Evolutionary conservation across 202 grass and related monocot species (phyloP).

Genomic region (Carex sylvatica): DNA sequence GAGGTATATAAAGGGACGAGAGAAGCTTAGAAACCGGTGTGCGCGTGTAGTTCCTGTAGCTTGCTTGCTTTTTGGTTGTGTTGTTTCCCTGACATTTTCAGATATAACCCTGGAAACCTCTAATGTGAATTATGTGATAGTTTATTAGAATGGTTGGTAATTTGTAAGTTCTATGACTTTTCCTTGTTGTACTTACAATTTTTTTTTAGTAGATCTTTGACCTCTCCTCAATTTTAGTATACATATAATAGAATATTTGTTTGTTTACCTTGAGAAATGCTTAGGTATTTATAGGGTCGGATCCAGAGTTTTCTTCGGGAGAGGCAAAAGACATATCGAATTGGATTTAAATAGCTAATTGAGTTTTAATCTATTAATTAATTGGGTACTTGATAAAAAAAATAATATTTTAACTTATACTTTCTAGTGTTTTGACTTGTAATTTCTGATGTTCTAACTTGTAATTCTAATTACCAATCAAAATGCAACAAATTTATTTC

Average conservation of each 20-base stretch:
- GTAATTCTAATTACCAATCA: no score
- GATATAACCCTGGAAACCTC: constrained; percentile 2
- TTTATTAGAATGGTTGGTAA: not conserved
- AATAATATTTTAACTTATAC: no score
- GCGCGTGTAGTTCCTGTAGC: not conserved
- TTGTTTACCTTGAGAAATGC: not conserved
- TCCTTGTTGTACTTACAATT: not conserved
- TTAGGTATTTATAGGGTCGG: not conserved
- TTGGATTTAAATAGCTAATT: no score
- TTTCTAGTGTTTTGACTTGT: no score
- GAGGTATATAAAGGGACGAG: constrained; percentile 41
- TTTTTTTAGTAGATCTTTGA: not conserved
- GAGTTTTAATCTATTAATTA: no score
- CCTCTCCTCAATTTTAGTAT: not conserved
- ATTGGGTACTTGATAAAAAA: no score
- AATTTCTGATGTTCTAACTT: no score
- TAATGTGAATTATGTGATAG: not conserved
- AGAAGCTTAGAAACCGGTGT: not conserved
- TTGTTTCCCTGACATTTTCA: constrained; percentile 21
- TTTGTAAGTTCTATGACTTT: not conserved
- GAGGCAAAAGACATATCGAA: no score
- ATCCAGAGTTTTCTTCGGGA: no score
- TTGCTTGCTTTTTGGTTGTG: not conserved
- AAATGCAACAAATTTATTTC: no score
- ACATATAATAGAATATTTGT: no score